A percentile compares a stretch with the other conserved stretches of the same genome.
Evolutionary conservation across 805 yeast species (phyloP).

Genomic region (Wickerhamiella parazyma): DNA sequence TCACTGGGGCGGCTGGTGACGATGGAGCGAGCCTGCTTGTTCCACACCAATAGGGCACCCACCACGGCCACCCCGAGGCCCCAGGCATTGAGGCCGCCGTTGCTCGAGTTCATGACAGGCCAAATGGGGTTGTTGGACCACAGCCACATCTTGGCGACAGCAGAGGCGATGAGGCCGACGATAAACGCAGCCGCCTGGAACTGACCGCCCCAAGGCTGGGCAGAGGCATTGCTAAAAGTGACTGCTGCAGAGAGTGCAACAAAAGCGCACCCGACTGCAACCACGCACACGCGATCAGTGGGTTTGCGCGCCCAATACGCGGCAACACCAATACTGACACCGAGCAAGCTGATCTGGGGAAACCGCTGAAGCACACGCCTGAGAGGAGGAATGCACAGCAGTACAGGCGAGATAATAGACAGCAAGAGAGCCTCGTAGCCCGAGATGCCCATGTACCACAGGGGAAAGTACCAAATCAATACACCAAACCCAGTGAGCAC

Average conservation of each 20-base stretch:
- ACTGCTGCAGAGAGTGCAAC: constrained; percentile 45
- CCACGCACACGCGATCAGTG: constrained; percentile 47
- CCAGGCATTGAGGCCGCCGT: constrained; percentile 73
- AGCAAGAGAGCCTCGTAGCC: constrained; percentile 75
- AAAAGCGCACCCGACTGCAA: constrained; percentile 54
- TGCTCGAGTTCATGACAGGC: constrained; percentile 79
- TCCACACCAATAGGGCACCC: constrained; percentile 30
- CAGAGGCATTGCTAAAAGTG: constrained; percentile 34
- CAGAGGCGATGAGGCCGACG: constrained; percentile 60
- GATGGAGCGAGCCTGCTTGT: background rate
- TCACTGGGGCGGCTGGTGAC: constrained; percentile 35
- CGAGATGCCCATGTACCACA: constrained; percentile 96
- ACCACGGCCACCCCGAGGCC: constrained; percentile 53
- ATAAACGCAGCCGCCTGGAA: constrained; percentile 45
- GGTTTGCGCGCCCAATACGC: constrained; percentile 61
- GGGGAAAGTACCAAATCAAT: constrained; percentile 92
- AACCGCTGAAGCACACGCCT: constrained; percentile 28
- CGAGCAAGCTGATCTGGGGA: constrained; percentile 43
- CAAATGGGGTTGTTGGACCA: constrained; percentile 89
- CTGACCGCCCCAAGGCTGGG: constrained; percentile 23
- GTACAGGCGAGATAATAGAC: constrained; percentile 42
- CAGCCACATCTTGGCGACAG: constrained; percentile 59
- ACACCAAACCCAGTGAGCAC: constrained; percentile 66
- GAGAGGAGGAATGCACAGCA: constrained; percentile 36
- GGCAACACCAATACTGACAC: constrained; percentile 56